Evolutionary conservation across 768 basidiomycete species (phyloP).

Genomic region (Suillus discolor): DNA sequence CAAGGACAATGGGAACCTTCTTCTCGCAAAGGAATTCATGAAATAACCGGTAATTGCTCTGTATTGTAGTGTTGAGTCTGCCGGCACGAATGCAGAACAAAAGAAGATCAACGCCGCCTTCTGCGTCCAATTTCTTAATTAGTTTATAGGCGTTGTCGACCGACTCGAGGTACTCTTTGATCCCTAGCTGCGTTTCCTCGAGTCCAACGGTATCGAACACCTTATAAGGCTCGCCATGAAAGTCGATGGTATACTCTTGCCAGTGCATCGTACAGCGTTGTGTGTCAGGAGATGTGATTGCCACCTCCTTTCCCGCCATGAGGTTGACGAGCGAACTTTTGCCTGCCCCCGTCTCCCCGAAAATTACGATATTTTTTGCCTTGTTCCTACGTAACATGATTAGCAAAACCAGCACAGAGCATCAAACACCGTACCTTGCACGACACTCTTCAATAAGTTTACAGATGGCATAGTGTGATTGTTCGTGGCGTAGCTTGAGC

Average conservation of each 20-base stretch:
- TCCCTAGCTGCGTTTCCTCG: conserved; percentile 31
- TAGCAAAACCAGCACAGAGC: neutral
- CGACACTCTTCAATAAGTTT: conserved; percentile 16
- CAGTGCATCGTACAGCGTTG: conserved; percentile 37
- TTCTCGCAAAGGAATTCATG: conserved; percentile 40
- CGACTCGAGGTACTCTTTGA: conserved; percentile 30
- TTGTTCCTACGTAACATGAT: conserved; percentile 5
- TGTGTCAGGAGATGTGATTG: conserved; percentile 34
- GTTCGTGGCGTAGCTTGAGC: conserved; percentile 6
- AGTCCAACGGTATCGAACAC: conserved; percentile 36
- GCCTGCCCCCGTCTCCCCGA: conserved; percentile 35
- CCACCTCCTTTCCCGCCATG: conserved; percentile 32
- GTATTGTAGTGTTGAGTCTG: conserved; percentile 29
- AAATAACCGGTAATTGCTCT: conserved; percentile 44
- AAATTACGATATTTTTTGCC: conserved; percentile 30
- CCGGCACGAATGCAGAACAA: conserved; percentile 42
- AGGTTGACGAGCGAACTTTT: conserved; percentile 51
- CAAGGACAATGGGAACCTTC: conserved; percentile 43
- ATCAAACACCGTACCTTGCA: neutral
- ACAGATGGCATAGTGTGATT: conserved; percentile 25
- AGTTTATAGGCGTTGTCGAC: conserved; percentile 31
- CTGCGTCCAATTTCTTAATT: conserved; percentile 22
- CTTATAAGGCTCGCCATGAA: conserved; percentile 16
- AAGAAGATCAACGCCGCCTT: conserved; percentile 35
- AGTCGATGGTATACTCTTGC: conserved; percentile 24